phyloP scores from a whole-genome alignment of 495 filamentous ascomycete genomes.

The Aspergillus leporis region DNA sequence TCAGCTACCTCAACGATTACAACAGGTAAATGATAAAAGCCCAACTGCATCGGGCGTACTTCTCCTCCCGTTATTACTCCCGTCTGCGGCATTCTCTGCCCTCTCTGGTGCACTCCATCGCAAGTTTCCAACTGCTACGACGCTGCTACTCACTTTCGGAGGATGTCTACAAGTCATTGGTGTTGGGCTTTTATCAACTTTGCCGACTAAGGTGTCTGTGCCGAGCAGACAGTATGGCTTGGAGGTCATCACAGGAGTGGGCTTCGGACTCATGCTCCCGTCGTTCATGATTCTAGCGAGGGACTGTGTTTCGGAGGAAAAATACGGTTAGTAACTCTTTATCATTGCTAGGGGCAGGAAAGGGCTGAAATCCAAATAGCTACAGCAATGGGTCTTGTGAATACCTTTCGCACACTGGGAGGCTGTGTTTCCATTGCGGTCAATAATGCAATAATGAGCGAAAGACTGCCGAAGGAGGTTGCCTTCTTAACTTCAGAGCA shows the following conservation, averaged over 20 bases:
- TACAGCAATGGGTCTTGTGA: too few relatives aligned
- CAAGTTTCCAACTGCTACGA: background rate
- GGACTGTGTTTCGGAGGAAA: too few relatives aligned
- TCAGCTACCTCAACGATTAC: slow-evolving; percentile 7
- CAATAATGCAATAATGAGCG: too few relatives aligned
- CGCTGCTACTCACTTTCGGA: background rate
- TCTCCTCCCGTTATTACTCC: background rate
- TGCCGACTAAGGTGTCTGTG: background rate
- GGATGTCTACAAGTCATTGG: background rate
- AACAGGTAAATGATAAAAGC: background rate
- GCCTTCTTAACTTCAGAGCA: too few relatives aligned
- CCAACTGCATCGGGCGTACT: background rate
- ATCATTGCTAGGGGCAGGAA: too few relatives aligned
- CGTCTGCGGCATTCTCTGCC: background rate
- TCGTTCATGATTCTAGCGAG: too few relatives aligned
- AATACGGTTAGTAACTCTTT: too few relatives aligned
- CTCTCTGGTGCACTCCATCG: background rate
- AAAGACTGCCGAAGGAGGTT: too few relatives aligned
- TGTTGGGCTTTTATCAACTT: background rate
- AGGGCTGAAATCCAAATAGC: too few relatives aligned
- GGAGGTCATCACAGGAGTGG: background rate
- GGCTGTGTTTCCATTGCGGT: too few relatives aligned
- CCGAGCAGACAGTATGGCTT: background rate
- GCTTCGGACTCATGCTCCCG: background rate
- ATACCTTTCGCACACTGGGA: too few relatives aligned